Base-by-base conservation (phyloP, 495 filamentous ascomycete genomes). In the Baudoinia panamericana region DNA sequence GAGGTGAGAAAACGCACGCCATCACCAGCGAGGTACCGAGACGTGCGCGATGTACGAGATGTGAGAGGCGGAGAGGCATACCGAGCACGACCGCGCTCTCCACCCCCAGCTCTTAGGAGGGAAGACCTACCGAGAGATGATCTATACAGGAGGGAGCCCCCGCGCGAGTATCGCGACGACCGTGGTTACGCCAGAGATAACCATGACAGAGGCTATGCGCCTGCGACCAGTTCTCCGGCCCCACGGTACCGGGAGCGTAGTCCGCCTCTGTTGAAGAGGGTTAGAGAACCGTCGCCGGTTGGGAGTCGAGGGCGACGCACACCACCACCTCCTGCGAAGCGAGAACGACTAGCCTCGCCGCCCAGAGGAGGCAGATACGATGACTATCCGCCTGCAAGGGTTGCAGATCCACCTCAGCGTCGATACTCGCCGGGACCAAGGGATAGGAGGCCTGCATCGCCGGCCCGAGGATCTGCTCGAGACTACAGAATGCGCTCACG, bases 401-500 rank as follows among this genome's bases (percentile, higher is more conserved):
- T 36, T n/a, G 21, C 43, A 11, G 17, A 13, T 1, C 42, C 27
- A 15, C 36, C 43, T 9, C 41, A 41, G 23, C 56, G 56, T 15
- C 32, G 50, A 4, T 49, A 28, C 33, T 55, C 54, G 26, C 57
- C 57, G 13, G 48, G 42, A 0, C 50, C 54, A 17, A 43, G 46
- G 13, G 58, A 58, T 15, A 43, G 40, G 17, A 47, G 46, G 11
- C 50, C 30, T 2, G 40, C 45, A 20, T 31, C 41, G n/a, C 36
- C 47, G 22, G 41, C 42, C 15, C 13, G 47, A 3, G 30, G 30
- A 31, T 36, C 17, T 5, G 20, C 44, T 12, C 24, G 39, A 33
- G 39, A 52, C 11, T 59, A 48, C 23, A 56, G 59, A 17, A 45
- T 42, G 29, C 59, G 56, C n/a, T 65, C 63, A 19, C 56, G 55